These are phyloP conservation scores for Cercospora beticola DNA, from an alignment of 2,329 filamentous ascomycete species.

Conservation along the genomic window DNA sequence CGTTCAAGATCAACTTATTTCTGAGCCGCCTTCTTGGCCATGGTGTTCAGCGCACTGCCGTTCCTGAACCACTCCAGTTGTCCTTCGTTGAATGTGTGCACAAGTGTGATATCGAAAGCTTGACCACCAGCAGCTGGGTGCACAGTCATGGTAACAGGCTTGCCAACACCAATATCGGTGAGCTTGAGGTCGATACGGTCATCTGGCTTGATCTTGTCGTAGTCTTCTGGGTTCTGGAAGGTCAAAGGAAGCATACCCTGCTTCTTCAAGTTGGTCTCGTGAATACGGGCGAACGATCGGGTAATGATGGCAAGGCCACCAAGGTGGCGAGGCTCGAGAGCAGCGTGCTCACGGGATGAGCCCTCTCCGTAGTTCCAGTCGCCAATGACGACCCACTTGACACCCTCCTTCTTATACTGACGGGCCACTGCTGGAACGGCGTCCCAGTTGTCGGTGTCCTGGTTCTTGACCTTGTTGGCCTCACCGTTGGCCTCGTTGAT, in stretches of 20 bases:
- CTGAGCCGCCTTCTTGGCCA: conserved; percentile 67
- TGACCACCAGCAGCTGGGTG: conserved; percentile 80
- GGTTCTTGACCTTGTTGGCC: conserved; percentile 97
- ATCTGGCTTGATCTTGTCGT: conserved; percentile 91
- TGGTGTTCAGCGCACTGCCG: conserved; percentile 94
- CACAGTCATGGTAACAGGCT: conserved; percentile 87
- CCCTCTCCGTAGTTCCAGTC: conserved; percentile 99
- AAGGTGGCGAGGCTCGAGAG: conserved; percentile 94
- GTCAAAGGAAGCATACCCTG: conserved; percentile 99
- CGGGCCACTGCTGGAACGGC: conserved; percentile 91
- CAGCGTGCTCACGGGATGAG: conserved; percentile 95
- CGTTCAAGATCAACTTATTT: conserved; percentile 16
- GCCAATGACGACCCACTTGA: conserved; percentile 95
- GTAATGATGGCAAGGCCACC: conserved; percentile 96
- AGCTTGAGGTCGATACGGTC: conserved; percentile 88
- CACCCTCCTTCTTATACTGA: conserved; percentile 96
- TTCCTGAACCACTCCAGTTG: conserved; percentile 99
- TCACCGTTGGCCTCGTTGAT: conserved; percentile 94
- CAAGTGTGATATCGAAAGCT: conserved; percentile 77
- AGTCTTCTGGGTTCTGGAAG: conserved; percentile 91
- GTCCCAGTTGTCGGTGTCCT: conserved; percentile 76
- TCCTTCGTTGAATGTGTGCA: conserved; percentile 96
- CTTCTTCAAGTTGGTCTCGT: conserved; percentile 99
- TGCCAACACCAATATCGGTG: conserved; percentile 87
- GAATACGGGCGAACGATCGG: conserved; percentile 95